phyloP scores from a whole-genome alignment of 768 basidiomycete species.

The Naganishia kalamii region DNA sequence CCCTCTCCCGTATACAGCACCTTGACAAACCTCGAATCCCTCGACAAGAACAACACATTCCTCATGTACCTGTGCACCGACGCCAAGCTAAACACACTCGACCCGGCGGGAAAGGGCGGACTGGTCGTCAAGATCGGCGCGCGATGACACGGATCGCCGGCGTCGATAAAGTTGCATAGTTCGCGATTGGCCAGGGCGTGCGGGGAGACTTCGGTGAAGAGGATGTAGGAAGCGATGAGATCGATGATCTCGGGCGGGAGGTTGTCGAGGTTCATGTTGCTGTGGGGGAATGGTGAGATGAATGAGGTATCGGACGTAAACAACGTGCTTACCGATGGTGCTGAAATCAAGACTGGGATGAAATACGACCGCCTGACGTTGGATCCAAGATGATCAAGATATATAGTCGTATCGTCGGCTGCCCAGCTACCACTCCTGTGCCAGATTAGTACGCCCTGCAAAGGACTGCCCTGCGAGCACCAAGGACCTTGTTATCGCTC shows the following conservation, averaged over 20 bases:
- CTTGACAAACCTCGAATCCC: background rate
- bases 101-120: background rate
- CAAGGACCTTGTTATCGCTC: too few relatives aligned
- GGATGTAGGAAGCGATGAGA: background rate
- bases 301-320: too few relatives aligned
- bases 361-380: too few relatives aligned
- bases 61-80: background rate
- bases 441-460: too few relatives aligned
- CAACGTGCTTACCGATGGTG: too few relatives aligned
- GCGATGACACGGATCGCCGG: background rate
- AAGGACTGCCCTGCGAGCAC: too few relatives aligned
- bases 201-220: background rate
- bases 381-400: too few relatives aligned
- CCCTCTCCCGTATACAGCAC: background rate
- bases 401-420: too few relatives aligned
- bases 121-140: background rate
- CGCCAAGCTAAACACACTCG: background rate
- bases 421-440: too few relatives aligned
- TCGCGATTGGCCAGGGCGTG: background rate
- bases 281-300: background rate
- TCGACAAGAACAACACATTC: background rate
- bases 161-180: background rate
- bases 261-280: background rate
- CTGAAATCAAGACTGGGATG: too few relatives aligned
- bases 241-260: constrained; percentile 6